Conservation (phyloP, 2,329 filamentous ascomycete genomes). For the Sporothrix pallida region DNA sequence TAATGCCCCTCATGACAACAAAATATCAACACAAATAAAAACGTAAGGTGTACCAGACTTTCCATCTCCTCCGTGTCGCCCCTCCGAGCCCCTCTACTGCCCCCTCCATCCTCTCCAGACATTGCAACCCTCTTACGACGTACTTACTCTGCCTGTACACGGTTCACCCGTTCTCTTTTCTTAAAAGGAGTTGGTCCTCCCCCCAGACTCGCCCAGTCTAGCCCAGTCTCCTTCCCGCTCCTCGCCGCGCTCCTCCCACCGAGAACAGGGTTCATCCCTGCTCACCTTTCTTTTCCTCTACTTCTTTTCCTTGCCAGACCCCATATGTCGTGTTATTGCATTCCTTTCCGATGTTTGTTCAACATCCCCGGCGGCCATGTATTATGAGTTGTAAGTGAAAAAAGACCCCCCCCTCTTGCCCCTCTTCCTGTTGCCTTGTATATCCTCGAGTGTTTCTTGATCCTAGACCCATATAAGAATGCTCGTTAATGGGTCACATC, state of each 20-base stretch:
- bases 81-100: too few species aligned
- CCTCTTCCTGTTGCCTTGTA: background rate
- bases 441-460: background rate
- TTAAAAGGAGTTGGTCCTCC: too few species aligned
- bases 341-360: background rate
- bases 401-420: background rate
- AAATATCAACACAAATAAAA: background rate
- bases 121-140: too few species aligned
- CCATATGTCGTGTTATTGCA: slow-evolving; percentile 15
- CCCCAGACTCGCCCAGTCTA: background rate
- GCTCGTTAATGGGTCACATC: background rate
- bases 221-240: background rate
- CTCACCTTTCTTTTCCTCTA: too few species aligned
- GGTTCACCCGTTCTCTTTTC: too few species aligned
- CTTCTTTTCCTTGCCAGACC: background rate
- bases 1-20: background rate
- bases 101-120: too few species aligned
- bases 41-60: slow-evolving; percentile 1
- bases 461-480: background rate
- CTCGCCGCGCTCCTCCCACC: background rate
- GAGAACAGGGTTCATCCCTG: slow-evolving; percentile 18
- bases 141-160: background rate
- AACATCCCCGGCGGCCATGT: background rate
- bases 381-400: background rate
- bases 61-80: background rate